Conservation (phyloP, 2,329 filamentous ascomycete genomes). For the Microdochium bolleyi region DNA sequence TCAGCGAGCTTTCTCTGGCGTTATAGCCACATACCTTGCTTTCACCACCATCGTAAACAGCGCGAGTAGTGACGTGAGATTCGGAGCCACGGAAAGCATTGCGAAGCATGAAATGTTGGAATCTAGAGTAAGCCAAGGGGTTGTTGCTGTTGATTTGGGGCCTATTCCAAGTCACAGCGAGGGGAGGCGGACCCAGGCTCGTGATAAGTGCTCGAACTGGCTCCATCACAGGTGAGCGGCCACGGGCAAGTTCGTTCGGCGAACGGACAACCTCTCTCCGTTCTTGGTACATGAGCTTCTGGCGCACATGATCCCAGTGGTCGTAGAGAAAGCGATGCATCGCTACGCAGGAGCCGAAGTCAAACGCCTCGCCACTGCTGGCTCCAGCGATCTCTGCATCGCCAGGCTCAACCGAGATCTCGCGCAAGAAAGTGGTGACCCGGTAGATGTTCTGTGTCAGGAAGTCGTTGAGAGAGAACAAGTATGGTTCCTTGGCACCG, state of each 20-base stretch:
- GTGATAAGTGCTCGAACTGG: slow-evolving; percentile 54
- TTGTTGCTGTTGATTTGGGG: slow-evolving; percentile 57
- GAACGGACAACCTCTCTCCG: slow-evolving; percentile 47
- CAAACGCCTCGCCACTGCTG: slow-evolving; percentile 43
- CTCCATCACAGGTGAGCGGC: slow-evolving; percentile 49
- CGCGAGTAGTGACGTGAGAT: slow-evolving; percentile 54
- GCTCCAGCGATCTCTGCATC: not conserved
- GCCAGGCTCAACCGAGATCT: slow-evolving; percentile 48
- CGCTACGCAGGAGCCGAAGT: slow-evolving; percentile 64
- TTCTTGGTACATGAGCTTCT: slow-evolving; percentile 54
- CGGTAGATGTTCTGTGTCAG: slow-evolving; percentile 60
- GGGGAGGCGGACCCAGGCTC: slow-evolving; percentile 58
- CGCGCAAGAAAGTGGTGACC: slow-evolving; percentile 58
- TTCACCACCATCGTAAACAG: slow-evolving; percentile 64
- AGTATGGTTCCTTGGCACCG: slow-evolving; percentile 64
- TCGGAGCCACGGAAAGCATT: slow-evolving; percentile 60
- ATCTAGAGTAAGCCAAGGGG: slow-evolving; percentile 57
- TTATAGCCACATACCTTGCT: slow-evolving; percentile 41
- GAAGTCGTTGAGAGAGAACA: slow-evolving; percentile 64
- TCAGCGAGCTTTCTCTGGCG: not conserved
- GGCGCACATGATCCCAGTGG: slow-evolving; percentile 62
- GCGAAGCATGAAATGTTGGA: slow-evolving; percentile 65
- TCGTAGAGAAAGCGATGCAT: slow-evolving; percentile 64
- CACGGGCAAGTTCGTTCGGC: slow-evolving; percentile 42
- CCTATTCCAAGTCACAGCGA: slow-evolving; percentile 63